Base-by-base conservation (phyloP, 106 monocot genomes). In the Cymbidium sinense region DNA sequence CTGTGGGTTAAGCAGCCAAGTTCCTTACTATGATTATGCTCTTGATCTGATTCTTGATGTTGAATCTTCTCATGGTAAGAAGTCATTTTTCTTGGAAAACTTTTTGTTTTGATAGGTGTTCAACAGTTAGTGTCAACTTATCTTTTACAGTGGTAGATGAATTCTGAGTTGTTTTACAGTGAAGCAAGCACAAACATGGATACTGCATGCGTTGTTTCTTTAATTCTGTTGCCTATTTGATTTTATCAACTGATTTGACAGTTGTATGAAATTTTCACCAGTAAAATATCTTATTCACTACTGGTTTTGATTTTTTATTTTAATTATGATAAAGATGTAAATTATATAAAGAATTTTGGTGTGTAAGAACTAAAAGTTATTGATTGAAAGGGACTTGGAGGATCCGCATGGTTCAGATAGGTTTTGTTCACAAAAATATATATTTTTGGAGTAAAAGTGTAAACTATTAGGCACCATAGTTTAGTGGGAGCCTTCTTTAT, bases 1-100 rank as follows among this genome's bases (percentile, higher is more conserved):
- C 30, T 90, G 90, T 83, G 90, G 90, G 17, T 83, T 90, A 78
- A 85, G 81, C 77, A 84, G 75, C 33, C 85, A 84, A 58, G 87
- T 87, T 65, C 85, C 84, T 25, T 75, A 69, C 78, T 90, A 90
- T 76, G 87, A 90, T 78, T 82, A 84, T 81, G 86, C 89, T 44
- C 75, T 87, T 70, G 87, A 90, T 81, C 85, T 83, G 78, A 90
- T 90, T 73, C 74, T 90, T 58, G 90, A 90, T 74, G 82, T 75
- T 74, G 87, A 90, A 30, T 90, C 87, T 52, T 81, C 84, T 73
- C 87, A 80, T 81, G 90, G 90, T 90, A 84, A 70, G 76, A 20
- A 29, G 33, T 61, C 10, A 61, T 10, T n/a, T 61, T 15, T 17
- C 17, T 69, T 33, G 29, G 4, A 27, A 0, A 69, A 69, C 31